Conservation (phyloP, 345 rosid genomes). For the Reutealis trisperma region DNA sequence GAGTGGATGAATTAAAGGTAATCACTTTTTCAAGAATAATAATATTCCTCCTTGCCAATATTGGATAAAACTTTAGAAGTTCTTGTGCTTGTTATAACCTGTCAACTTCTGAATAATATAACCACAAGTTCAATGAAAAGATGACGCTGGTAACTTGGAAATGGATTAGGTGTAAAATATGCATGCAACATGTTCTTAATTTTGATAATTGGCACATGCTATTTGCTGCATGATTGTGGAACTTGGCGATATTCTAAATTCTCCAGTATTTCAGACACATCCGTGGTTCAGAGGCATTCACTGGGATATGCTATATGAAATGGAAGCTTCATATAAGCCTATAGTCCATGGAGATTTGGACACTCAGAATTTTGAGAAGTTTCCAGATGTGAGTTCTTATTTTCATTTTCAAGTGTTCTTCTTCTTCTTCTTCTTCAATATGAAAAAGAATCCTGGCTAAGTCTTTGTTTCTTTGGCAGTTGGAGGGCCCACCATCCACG, state of each 20-base stretch:
- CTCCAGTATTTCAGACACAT: constrained; percentile 56
- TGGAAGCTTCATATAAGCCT: constrained; percentile 84
- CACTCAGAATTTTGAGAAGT: constrained; percentile 97
- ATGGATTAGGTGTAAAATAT: neutral
- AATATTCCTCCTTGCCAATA: neutral
- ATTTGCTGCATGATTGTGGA: constrained; percentile 4
- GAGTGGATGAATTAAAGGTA: constrained; percentile 91
- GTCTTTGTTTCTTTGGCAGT: constrained; percentile 38
- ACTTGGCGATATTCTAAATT: constrained; percentile 10
- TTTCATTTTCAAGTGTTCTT: neutral
- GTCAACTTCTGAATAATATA: neutral
- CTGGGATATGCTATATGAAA: constrained; percentile 89
- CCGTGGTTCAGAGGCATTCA: constrained; percentile 74
- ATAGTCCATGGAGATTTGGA: constrained; percentile 85
- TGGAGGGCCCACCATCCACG: constrained; percentile 59
- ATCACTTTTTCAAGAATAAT: constrained; percentile 12
- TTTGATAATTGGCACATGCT: neutral
- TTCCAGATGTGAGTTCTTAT: constrained; percentile 77
- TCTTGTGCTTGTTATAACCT: neutral
- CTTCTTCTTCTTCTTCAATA: neutral
- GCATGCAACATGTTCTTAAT: constrained; percentile 2
- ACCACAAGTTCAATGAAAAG: neutral
- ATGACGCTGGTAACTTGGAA: constrained; percentile 8
- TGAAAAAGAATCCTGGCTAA: neutral
- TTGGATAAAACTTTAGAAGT: constrained; percentile 7